These are phyloP conservation scores for Cryptococcus maquisensis DNA, from an alignment of 1,284 basidiomycete species.

Conservation along the genomic window DNA sequence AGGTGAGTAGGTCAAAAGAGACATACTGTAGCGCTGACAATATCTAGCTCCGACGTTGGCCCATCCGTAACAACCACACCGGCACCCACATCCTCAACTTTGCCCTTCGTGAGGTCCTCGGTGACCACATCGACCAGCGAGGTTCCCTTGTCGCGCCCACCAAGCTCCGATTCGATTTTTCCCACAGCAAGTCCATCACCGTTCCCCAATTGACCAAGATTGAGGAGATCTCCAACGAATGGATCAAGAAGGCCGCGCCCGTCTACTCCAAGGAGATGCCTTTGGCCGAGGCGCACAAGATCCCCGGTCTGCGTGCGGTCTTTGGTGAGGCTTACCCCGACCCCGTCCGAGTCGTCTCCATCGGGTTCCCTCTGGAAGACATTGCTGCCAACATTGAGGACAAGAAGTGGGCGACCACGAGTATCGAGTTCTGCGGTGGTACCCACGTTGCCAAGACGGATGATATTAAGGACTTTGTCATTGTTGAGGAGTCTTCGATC, in stretches of 20 bases:
- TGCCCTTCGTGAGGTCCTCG: slow-evolving; percentile 83
- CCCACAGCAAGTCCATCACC: slow-evolving; percentile 82
- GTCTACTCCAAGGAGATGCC: slow-evolving; percentile 86
- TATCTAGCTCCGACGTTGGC: slow-evolving; percentile 78
- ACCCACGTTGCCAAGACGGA: slow-evolving; percentile 94
- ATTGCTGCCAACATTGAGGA: slow-evolving; percentile 80
- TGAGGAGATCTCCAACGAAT: slow-evolving; percentile 76
- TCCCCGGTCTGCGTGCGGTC: slow-evolving; percentile 89
- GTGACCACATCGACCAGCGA: slow-evolving; percentile 96
- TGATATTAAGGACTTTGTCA: slow-evolving; percentile 91
- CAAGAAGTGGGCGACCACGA: slow-evolving; percentile 82
- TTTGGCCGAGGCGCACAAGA: slow-evolving; percentile 75
- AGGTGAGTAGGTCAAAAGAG: slow-evolving; percentile 51
- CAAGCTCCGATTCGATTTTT: slow-evolving; percentile 97
- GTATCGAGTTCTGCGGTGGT: slow-evolving; percentile 96
- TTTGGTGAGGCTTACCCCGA: slow-evolving; percentile 98
- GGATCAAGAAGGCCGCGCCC: slow-evolving; percentile 83
- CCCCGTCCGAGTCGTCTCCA: slow-evolving; percentile 88
- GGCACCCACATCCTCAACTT: slow-evolving; percentile 98
- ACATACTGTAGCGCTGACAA: background rate
- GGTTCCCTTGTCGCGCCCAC: slow-evolving; percentile 93
- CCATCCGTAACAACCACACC: slow-evolving; percentile 95
- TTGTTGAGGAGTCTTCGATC: slow-evolving; percentile 93
- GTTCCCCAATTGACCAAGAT: slow-evolving; percentile 74
- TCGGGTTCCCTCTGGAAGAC: slow-evolving; percentile 82